Evolutionary conservation across 108 stramenopile species (phyloP), one percentile per base, ranked within the genome.

Genomic region (Epithemia pelagica): DNA sequence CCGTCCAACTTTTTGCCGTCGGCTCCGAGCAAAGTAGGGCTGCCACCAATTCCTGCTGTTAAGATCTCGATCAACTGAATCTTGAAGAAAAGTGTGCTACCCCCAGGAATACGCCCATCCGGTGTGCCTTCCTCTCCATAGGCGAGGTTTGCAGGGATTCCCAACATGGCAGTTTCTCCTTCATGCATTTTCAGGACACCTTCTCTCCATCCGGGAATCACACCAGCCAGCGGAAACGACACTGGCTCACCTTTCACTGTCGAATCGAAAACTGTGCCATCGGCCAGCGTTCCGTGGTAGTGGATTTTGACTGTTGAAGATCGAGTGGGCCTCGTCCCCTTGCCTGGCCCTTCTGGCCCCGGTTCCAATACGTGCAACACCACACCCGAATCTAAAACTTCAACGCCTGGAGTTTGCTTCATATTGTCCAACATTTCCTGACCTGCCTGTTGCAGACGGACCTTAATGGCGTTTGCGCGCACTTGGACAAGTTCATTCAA

Each of bases 151-250:
- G 88, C 81, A 21, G 91, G 91, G 62, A 92, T 86, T 1, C 91
- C 91, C 32, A 92, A 31, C 88, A 92, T 92, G 60, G 88, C 88
- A 7, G 91, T 92, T 61, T 92, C 91, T 2, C 91, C 91, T 68
- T 92, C 78, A 64, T 82, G 85, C 91, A 92, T 89, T 54, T 75
- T 69, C 59, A 88, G 65, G 21, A 92, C 68, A 61, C 87, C 91
- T 3, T 83, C 78, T 63, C 77, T 61, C 85, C 86, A 92, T 30
- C 91, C 91, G 20, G 84, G 83, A 57, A 92, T 86, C 0, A 92
- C 83, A 28, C 83, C 74, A 10, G 79, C 84, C 31, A 89, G 58
- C 0, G 91, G 82, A 65, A 92, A 83, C 20, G 68, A 78, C 22
- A 88, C 78, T 2, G 91, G 91, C n/a, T 89, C 86, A 29, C 74